phyloP scores from a whole-genome alignment of 352 stramenopile species.

The Phytophthora cryptogea region DNA sequence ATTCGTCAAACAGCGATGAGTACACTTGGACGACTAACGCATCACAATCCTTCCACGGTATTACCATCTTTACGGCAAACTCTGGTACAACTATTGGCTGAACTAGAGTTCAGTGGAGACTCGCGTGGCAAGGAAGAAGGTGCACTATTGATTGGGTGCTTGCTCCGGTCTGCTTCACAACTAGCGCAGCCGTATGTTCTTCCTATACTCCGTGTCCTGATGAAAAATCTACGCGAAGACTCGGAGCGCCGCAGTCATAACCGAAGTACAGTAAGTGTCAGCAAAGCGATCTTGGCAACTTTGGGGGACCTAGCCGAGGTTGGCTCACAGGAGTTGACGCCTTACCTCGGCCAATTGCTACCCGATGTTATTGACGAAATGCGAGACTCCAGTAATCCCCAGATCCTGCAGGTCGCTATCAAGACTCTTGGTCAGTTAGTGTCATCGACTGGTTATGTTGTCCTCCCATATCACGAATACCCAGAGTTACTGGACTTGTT shows the following conservation, averaged over 20 bases:
- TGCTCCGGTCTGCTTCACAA: slow-evolving; percentile 77
- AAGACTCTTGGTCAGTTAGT: slow-evolving; percentile 86
- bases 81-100: slow-evolving; percentile 83
- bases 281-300: slow-evolving; percentile 84
- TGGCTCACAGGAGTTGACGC: slow-evolving; percentile 74
- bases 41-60: slow-evolving; percentile 84
- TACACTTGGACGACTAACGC: slow-evolving; percentile 82
- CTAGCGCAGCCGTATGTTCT: slow-evolving; percentile 86
- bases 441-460: slow-evolving; percentile 84
- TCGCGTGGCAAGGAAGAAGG: slow-evolving; percentile 84
- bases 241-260: slow-evolving; percentile 69
- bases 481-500: slow-evolving; percentile 82
- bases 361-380: slow-evolving; percentile 89
- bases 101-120: slow-evolving; percentile 87
- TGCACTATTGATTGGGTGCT: slow-evolving; percentile 76
- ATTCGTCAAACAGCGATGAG: slow-evolving; percentile 91
- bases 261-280: slow-evolving; percentile 79
- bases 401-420: slow-evolving; percentile 86
- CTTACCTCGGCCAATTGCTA: slow-evolving; percentile 84
- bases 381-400: slow-evolving; percentile 81
- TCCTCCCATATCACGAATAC: slow-evolving; percentile 84
- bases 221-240: slow-evolving; percentile 89
- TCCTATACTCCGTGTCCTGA: slow-evolving; percentile 82
- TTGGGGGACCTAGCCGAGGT: slow-evolving; percentile 83
- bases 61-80: slow-evolving; percentile 85